These are phyloP conservation scores for Thraustochytrium striatum DNA, from an alignment of 352 stramenopile genomes.

Conservation along the genomic window DNA sequence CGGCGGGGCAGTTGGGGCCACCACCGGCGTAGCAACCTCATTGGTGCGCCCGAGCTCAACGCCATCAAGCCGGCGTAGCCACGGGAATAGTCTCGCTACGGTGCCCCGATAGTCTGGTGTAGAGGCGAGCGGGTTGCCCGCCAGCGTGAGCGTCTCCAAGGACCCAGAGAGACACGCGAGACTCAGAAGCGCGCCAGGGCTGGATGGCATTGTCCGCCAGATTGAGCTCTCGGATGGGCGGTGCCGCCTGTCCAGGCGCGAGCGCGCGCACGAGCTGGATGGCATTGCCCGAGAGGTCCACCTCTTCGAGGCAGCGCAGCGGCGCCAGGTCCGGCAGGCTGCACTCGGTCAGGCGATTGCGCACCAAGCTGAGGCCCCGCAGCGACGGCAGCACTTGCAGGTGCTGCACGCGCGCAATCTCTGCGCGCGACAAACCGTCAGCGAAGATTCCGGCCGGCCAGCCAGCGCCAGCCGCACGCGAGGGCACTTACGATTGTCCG, in stretches of 20 bases:
- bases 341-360: no score
- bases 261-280: neutral
- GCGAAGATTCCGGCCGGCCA: neutral
- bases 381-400: constrained; percentile 12
- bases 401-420: constrained; percentile 9
- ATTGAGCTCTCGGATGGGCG: neutral
- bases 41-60: neutral
- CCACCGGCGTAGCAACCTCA: neutral
- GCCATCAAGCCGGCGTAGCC: neutral
- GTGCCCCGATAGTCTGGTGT: neutral
- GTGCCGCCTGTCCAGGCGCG: no score
- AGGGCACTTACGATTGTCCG: neutral
- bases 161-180: neutral
- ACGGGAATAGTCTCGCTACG: neutral
- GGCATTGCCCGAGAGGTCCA: neutral
- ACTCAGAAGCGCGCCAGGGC: neutral
- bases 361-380: no score
- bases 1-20: neutral
- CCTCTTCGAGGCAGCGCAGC: no score
- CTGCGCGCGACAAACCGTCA: neutral
- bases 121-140: neutral
- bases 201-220: neutral
- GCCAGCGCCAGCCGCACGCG: neutral
- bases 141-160: neutral
- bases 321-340: no score